Evolutionary conservation across 23 red algal genomes (phyloP).

Genomic region (Gracilaria gracilis): DNA sequence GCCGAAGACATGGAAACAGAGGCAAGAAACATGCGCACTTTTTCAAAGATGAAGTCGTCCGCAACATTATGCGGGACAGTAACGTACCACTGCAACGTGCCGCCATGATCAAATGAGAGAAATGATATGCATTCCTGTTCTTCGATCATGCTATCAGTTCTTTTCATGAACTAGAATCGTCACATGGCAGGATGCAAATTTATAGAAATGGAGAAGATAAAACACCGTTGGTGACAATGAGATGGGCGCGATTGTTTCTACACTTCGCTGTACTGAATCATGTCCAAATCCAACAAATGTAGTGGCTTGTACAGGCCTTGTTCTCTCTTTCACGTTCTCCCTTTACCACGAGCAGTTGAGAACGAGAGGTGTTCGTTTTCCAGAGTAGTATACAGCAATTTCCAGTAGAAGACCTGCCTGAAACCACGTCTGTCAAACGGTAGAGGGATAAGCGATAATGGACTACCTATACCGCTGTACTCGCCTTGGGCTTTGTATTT

Average conservation of each 20-base stretch:
- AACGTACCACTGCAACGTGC: neutral
- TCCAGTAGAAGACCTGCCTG: too few relatives aligned
- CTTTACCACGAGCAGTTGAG: too few relatives aligned
- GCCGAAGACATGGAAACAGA: slow-evolving; percentile 19
- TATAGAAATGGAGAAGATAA: neutral
- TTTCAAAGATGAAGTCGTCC: neutral
- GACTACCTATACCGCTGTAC: too few relatives aligned
- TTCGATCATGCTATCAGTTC: neutral
- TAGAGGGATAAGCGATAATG: too few relatives aligned
- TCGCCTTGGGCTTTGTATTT: too few relatives aligned
- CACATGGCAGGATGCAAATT: slow-evolving; percentile 2
- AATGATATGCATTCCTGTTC: neutral
- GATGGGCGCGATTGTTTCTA: neutral
- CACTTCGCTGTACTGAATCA: neutral
- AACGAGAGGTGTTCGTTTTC: too few relatives aligned
- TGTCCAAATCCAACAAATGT: neutral
- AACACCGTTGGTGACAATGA: neutral
- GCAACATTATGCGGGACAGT: slow-evolving; percentile 13
- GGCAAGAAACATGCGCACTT: slow-evolving; percentile 9
- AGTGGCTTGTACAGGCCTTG: neutral
- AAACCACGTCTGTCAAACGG: too few relatives aligned
- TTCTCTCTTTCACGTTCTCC: too few relatives aligned
- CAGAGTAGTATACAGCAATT: too few relatives aligned
- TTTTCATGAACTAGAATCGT: neutral
- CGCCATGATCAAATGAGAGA: neutral